Base-by-base conservation (phyloP, 352 stramenopile genomes). In the Pythium insidiosum region DNA sequence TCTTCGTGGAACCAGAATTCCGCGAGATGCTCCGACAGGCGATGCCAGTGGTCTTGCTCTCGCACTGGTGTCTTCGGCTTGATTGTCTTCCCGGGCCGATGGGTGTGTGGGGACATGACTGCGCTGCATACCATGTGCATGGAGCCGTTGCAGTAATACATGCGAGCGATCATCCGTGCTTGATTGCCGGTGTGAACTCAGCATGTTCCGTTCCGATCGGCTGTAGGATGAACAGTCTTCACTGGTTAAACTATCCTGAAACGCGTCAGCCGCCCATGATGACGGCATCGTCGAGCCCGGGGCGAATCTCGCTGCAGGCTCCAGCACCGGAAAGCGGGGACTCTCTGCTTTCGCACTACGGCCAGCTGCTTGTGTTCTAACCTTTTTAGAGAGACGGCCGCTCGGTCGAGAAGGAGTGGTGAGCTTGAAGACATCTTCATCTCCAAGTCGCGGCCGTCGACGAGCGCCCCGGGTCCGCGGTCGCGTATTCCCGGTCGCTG, bases 101-200 rank as follows among this genome's bases (percentile, higher is more conserved):
- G 5, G 6, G 10, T 39, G 9, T 2, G 70, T 59, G 25, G 85
- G 68, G 1, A 75, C 61, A 19, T 84, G 60, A 30, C 61, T 83
- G 7, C 69, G 62, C 38, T 81, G 75, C 16, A 86, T 25, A 0
- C 77, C 77, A 6, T 61, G 66, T 15, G 70, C 68, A 20, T 84
- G 74, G 6, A 90, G 53, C 6, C 77, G 63, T 13, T 73, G 55
- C 0, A 58, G 43, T 15, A 88, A 31, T 11, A 36, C 51, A 3
- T 12, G 15, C 5, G 40, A 10, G 3, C 24, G 22, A 18, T 30
- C 30, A 1, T 5, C 31, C 12, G 52, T 31, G 22, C 53, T 31
- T 15, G 43, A 15, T 13, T 35, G 24, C 7, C 26, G 9, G 13
- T 53, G 29, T n/a, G 22, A 18, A 25, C 10, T 18, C 21, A 25